Evolutionary conservation across 805 yeast species (phyloP).

Genomic region (Starmerella asiatica): DNA sequence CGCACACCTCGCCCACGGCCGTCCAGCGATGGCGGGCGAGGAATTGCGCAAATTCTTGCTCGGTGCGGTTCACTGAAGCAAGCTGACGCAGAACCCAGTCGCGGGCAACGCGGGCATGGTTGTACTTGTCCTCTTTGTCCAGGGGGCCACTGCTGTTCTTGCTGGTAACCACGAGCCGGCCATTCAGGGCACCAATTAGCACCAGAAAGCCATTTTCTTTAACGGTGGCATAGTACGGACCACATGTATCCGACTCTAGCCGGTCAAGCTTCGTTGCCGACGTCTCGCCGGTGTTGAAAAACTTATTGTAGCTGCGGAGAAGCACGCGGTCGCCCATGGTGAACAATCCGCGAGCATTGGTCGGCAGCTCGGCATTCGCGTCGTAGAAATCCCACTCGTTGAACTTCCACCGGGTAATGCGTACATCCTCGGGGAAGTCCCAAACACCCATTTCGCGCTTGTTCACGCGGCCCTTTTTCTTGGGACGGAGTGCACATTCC

Average conservation of each 20-base stretch:
- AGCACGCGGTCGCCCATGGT: conserved; percentile 39
- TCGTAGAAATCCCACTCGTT: conserved; percentile 78
- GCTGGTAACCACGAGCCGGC: conserved; percentile 72
- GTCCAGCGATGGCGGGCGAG: conserved; percentile 47
- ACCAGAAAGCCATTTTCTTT: conserved; percentile 94
- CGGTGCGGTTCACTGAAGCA: conserved; percentile 27
- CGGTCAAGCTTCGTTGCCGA: conserved; percentile 37
- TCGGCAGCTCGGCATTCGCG: conserved; percentile 42
- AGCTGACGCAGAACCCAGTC: conserved; percentile 44
- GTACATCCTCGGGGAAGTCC: conserved; percentile 20
- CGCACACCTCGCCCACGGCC: conserved; percentile 87
- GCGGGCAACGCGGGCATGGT: conserved; percentile 70
- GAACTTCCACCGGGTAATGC: conserved; percentile 54
- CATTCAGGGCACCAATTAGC: conserved; percentile 65
- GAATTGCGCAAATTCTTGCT: conserved; percentile 40
- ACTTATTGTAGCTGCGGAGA: conserved; percentile 86
- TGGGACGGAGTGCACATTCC: background rate
- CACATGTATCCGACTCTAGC: conserved; percentile 39
- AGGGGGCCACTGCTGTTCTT: conserved; percentile 71
- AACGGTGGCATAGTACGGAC: conserved; percentile 68
- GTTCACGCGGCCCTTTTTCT: conserved; percentile 16
- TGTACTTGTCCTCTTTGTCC: conserved; percentile 27
- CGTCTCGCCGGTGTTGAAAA: conserved; percentile 69
- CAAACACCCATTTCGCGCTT: conserved; percentile 18
- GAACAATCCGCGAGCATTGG: conserved; percentile 75